Conservation (phyloP, 1,284 basidiomycete species). For the Tylopilus orsonianus region DNA sequence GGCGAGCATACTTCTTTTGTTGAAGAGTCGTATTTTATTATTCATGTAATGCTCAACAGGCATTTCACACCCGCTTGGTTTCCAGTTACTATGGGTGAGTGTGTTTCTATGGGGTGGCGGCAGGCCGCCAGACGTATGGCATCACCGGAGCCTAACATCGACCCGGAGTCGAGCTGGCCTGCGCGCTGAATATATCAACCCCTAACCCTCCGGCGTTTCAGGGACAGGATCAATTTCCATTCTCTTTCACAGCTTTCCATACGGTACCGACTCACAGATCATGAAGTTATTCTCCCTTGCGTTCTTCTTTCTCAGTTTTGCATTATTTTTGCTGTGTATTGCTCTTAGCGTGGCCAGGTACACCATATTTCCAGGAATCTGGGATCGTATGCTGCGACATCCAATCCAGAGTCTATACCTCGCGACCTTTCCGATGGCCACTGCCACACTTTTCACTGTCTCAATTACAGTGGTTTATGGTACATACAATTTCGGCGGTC, state of each 20-base stretch:
- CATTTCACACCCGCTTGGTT: conserved; percentile 53
- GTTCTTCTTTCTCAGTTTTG: conserved; percentile 68
- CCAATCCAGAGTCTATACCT: conserved; percentile 67
- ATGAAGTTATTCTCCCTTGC: conserved; percentile 48
- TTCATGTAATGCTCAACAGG: conserved; percentile 25
- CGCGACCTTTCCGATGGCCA: conserved; percentile 72
- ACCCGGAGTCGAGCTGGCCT: not conserved
- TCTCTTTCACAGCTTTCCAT: conserved; percentile 55
- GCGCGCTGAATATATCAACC: not conserved
- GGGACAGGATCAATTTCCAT: conserved; percentile 58
- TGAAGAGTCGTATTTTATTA: not conserved
- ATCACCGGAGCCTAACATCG: not conserved
- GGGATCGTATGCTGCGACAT: conserved; percentile 56
- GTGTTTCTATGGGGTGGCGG: not conserved
- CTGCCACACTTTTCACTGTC: conserved; percentile 61
- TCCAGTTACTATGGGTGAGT: conserved; percentile 53
- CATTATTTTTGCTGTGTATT: conserved; percentile 61
- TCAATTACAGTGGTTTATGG: conserved; percentile 45
- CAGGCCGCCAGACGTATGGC: not conserved
- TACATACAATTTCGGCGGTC: conserved; percentile 51
- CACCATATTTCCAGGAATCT: conserved; percentile 54
- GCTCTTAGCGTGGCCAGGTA: conserved; percentile 51
- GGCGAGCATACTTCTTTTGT: conserved; percentile 14
- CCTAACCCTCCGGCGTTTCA: conserved; percentile 23
- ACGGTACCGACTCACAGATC: conserved; percentile 39